Conservation (phyloP, 305 asterid species). For the Andrographis paniculata region DNA sequence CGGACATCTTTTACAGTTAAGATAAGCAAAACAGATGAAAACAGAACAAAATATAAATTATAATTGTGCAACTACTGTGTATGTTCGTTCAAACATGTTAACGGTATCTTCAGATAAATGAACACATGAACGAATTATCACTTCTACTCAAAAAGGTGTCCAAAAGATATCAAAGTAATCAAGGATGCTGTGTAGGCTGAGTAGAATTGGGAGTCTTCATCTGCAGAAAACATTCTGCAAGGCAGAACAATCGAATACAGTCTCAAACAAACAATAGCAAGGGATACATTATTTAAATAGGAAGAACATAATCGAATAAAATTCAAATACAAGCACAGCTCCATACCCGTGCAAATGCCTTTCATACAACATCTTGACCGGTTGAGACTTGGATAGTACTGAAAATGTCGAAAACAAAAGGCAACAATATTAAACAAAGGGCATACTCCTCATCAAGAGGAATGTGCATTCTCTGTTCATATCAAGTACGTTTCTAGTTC, state of each 20-base stretch:
- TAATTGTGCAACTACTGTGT: too few relatives aligned
- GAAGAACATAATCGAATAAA: slow-evolving; percentile 6
- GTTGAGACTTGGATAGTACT: slow-evolving; percentile 97
- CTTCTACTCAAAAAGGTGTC: slow-evolving; percentile 1
- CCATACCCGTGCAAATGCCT: slow-evolving; percentile 94
- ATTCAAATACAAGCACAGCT: slow-evolving; percentile 6
- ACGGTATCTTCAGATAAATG: too few relatives aligned
- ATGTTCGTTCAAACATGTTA: too few relatives aligned
- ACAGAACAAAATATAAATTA: background rate
- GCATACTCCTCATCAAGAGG: slow-evolving; percentile 12
- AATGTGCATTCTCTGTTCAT: too few relatives aligned
- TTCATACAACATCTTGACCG: slow-evolving; percentile 95
- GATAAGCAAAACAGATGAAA: slow-evolving; percentile 20
- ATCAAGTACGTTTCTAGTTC: too few relatives aligned
- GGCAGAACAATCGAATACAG: slow-evolving; percentile 17
- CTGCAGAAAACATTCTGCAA: slow-evolving; percentile 89
- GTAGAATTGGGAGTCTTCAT: slow-evolving; percentile 96
- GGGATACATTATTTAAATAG: background rate
- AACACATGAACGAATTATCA: background rate
- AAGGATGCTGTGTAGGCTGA: slow-evolving; percentile 98
- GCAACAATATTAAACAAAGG: slow-evolving; percentile 5
- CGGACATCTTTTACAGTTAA: slow-evolving; percentile 71
- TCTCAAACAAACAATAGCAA: slow-evolving; percentile 9
- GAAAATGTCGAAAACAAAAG: slow-evolving; percentile 28
- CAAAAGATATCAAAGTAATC: slow-evolving; percentile 13